Conservation (phyloP, 2,329 filamentous ascomycete genomes). For the Diplodia mutila region DNA sequence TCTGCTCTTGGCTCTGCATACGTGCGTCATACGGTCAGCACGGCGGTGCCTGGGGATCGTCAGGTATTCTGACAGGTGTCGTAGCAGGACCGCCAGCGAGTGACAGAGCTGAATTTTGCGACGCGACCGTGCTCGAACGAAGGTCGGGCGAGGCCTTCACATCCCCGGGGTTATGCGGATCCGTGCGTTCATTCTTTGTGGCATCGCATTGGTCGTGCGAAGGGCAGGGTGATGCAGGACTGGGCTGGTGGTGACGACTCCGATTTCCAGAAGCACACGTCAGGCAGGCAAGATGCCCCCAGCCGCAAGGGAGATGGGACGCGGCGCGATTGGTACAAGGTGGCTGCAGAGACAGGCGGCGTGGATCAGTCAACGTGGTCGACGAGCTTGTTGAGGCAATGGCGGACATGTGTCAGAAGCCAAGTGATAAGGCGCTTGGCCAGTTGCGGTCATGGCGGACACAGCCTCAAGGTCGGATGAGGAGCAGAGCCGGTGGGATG, state of each 20-base stretch:
- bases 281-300: too few species aligned
- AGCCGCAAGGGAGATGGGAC: background rate
- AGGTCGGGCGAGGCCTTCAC: background rate
- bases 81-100: background rate
- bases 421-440: conserved; percentile 9
- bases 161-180: background rate
- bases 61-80: background rate
- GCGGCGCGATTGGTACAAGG: background rate
- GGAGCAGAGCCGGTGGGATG: conserved; percentile 1
- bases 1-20: conserved; percentile 5
- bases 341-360: background rate
- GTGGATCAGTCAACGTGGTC: conserved; percentile 19
- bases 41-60: conserved; percentile 4
- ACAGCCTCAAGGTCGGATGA: background rate
- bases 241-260: conserved; percentile 2
- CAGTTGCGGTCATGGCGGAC: background rate
- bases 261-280: conserved; percentile 3
- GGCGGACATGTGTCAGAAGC: conserved; percentile 24
- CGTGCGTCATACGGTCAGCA: conserved; percentile 16
- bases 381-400: conserved; percentile 7
- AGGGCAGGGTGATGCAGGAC: background rate
- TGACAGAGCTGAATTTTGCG: background rate
- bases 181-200: background rate
- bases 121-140: background rate
- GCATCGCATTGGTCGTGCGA: background rate